Evolutionary conservation across 1,139 yeast genomes (phyloP).

Genomic region (Hemisphaericaspora xylofermentans): DNA sequence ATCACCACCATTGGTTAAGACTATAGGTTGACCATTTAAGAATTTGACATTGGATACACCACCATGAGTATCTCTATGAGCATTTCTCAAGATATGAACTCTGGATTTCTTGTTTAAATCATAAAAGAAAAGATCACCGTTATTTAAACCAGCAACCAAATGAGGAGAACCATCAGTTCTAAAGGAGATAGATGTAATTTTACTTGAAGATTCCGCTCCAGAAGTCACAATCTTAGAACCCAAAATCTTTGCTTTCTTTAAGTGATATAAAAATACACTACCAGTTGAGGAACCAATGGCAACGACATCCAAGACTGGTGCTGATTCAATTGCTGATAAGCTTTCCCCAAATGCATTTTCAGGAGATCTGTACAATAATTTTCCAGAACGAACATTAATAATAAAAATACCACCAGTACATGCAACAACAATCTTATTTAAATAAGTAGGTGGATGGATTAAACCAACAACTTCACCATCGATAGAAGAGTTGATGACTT

Average conservation of each 20-base stretch:
- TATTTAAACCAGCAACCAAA: conserved; percentile 72
- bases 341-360: conserved; percentile 25
- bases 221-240: conserved; percentile 56
- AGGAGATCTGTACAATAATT: conserved; percentile 61
- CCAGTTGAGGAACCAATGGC: conserved; percentile 81
- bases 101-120: conserved; percentile 73
- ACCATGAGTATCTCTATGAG: conserved; percentile 73
- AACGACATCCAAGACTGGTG: conserved; percentile 83
- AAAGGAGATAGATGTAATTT: conserved; percentile 74
- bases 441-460: conserved; percentile 85
- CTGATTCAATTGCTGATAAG: conserved; percentile 66
- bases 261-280: conserved; percentile 60
- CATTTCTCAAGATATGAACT: conserved; percentile 70
- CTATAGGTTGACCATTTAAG: conserved; percentile 88
- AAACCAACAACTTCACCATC: conserved; percentile 72
- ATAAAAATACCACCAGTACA: conserved; percentile 63
- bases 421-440: conserved; percentile 82
- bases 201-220: conserved; percentile 46
- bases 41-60: conserved; percentile 79
- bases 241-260: conserved; percentile 62
- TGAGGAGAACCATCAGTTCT: conserved; percentile 91
- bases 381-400: conserved; percentile 77
- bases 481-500: conserved; percentile 48
- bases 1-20: conserved; percentile 92
- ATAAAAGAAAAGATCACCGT: conserved; percentile 84